Conservation (phyloP, 2,329 filamentous ascomycete genomes). For the Fusarium palustre region DNA sequence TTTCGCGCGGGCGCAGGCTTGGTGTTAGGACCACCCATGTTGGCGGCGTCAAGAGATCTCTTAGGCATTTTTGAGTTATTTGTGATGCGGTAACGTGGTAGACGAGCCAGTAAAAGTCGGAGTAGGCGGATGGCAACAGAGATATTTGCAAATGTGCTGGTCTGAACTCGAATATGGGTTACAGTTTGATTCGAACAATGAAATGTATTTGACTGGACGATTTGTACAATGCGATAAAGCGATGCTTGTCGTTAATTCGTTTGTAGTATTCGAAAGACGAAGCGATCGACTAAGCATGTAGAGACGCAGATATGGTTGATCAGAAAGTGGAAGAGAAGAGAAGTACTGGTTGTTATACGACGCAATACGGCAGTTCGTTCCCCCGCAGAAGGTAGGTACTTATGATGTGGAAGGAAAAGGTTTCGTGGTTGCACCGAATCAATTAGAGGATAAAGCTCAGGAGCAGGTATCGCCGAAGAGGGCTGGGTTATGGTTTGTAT, state of each 20-base stretch:
- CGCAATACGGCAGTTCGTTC: background rate
- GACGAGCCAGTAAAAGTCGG: background rate
- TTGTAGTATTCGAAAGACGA: background rate
- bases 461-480: background rate
- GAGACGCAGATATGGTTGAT: background rate
- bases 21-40: constrained; percentile 46
- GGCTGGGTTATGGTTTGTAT: constrained; percentile 18
- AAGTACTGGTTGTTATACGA: background rate
- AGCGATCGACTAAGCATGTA: background rate
- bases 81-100: background rate
- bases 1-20: constrained; percentile 47
- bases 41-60: constrained; percentile 50
- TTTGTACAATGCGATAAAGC: background rate
- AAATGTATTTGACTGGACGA: background rate
- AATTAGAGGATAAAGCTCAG: background rate
- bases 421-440: background rate
- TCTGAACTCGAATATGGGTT: background rate
- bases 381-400: background rate
- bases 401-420: background rate
- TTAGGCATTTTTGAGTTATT: constrained; percentile 54
- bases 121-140: background rate
- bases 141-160: background rate
- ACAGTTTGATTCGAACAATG: background rate
- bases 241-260: background rate
- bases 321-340: background rate